Percentiles rank a stretch among this genome's conserved stretches.
Evolutionary conservation across 2,329 filamentous ascomycete species (phyloP).

Genomic region (Fusarium coffeatum): DNA sequence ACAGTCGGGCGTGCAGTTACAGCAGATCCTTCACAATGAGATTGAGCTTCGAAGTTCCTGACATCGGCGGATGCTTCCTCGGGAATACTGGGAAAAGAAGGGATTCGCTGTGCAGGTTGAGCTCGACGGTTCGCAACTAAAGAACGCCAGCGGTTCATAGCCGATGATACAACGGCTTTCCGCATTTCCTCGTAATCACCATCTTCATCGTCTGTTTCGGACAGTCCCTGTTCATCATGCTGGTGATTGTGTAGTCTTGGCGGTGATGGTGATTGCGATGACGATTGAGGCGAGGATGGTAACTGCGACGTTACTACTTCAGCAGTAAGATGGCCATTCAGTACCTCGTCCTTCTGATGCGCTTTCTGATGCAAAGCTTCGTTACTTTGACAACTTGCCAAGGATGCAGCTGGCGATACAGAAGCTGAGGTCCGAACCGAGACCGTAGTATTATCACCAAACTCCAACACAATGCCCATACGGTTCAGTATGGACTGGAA

Average conservation of each 20-base stretch:
- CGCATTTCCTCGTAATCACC: conserved; percentile 30
- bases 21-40: conserved; percentile 18
- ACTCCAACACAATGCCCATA: conserved; percentile 78
- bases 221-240: conserved; percentile 14
- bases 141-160: conserved; percentile 43
- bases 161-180: conserved; percentile 38
- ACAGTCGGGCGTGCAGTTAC: conserved; percentile 2
- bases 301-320: conserved; percentile 8
- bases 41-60: conserved; percentile 24
- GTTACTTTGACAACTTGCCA: conserved; percentile 37
- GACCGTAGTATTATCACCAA: conserved; percentile 55
- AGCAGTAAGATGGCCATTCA: conserved; percentile 18
- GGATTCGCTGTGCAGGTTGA: conserved; percentile 17
- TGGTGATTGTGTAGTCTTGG: conserved; percentile 3
- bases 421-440: conserved; percentile 44
- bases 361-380: not conserved
- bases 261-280: conserved; percentile 3
- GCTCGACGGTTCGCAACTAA: conserved; percentile 32
- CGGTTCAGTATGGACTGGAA: conserved; percentile 75
- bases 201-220: conserved; percentile 29
- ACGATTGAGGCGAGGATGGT: conserved; percentile 8
- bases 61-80: conserved; percentile 30
- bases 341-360: conserved; percentile 2
- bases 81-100: conserved; percentile 26
- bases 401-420: conserved; percentile 40